Conservation (phyloP, 192 early-diverging fungal genomes). For the Mortierella alpina region DNA sequence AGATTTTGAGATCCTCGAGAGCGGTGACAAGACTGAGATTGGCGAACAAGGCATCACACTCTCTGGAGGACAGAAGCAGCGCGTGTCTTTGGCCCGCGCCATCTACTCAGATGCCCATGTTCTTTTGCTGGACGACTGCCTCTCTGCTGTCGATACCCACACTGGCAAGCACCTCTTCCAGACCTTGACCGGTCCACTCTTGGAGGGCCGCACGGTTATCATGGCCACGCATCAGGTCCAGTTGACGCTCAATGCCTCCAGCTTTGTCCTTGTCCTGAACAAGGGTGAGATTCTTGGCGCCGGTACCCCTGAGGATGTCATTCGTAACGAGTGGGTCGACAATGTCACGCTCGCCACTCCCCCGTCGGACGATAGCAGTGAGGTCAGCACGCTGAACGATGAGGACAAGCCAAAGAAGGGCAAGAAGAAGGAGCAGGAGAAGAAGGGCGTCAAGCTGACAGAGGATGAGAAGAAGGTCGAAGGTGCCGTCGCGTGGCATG, state of each 20-base stretch:
- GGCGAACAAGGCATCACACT: slow-evolving; percentile 89
- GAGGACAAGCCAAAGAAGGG: slow-evolving; percentile 52
- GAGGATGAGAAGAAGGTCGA: slow-evolving; percentile 86
- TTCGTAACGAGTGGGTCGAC: slow-evolving; percentile 58
- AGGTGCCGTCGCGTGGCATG: slow-evolving; percentile 79
- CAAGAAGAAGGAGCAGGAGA: slow-evolving; percentile 47
- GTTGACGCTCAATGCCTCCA: slow-evolving; percentile 68
- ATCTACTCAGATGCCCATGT: slow-evolving; percentile 77
- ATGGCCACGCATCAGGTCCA: slow-evolving; percentile 91
- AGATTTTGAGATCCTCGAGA: slow-evolving; percentile 86
- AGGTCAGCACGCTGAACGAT: slow-evolving; percentile 43
- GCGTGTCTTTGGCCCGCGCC: slow-evolving; percentile 86
- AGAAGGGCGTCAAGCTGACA: slow-evolving; percentile 68
- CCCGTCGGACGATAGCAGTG: slow-evolving; percentile 34
- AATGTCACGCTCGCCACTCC: slow-evolving; percentile 32
- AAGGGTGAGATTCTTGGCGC: slow-evolving; percentile 67
- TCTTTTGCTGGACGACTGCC: slow-evolving; percentile 87
- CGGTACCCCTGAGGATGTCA: slow-evolving; percentile 62
- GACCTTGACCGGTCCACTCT: slow-evolving; percentile 78
- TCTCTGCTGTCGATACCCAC: slow-evolving; percentile 95
- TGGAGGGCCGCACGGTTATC: slow-evolving; percentile 83
- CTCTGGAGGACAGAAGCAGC: slow-evolving; percentile 90
- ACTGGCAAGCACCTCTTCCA: slow-evolving; percentile 88
- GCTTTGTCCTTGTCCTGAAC: slow-evolving; percentile 68
- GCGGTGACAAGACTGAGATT: slow-evolving; percentile 93